Base-by-base conservation (phyloP, 805 yeast genomes). In the Candida tibetensis region DNA sequence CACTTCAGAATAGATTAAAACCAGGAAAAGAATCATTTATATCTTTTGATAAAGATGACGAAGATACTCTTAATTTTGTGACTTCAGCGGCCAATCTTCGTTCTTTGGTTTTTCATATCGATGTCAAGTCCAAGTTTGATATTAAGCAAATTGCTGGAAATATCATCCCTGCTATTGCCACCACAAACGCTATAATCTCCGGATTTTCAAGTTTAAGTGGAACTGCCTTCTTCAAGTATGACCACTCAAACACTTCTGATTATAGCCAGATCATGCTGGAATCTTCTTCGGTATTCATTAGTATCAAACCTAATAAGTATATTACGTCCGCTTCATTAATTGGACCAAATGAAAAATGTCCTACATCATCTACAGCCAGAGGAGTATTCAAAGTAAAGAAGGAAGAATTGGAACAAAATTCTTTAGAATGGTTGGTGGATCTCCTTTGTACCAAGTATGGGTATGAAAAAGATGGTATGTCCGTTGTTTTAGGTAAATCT, bases 91-190 rank as follows among this genome's bases (percentile, higher is more conserved):
- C 96, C 0, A 88, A 89, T 52, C 69, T 90, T 33, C 72, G 96
- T 46, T 81, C 91, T 0, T 54, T 52, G 34, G 72, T 85, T 2
- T 91, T 90, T 55, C 68, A 72, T 17, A 89, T 90, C 40, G 85
- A 81, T 23, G 48, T 69, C 36, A 82, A 84, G 55, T 72, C 93
- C 3, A 82, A 85, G 42, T 93, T 95, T 55, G 95, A 88, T 43
- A 77, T 85, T 44, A 93, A 93, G 58, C 95, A 85, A 53, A 89
- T 91, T 46, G 99, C 99, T 0, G 99, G 99, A 4, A 93, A 91
- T 60, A 93, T 93, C 51, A 93, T 93, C 28, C 99, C 99, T 0
- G 99, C 99, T 0, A 90, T 95, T 49, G 98, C 99, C 4, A 93
- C 99, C 1, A 91, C 97, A 3, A 93, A 93, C 59, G 98, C 99